Percentiles rank a stretch among this genome's conserved stretches.
These are phyloP conservation scores for Ascochyta rabiei DNA, from an alignment of 2,329 filamentous ascomycete genomes.

Conservation along the genomic window DNA sequence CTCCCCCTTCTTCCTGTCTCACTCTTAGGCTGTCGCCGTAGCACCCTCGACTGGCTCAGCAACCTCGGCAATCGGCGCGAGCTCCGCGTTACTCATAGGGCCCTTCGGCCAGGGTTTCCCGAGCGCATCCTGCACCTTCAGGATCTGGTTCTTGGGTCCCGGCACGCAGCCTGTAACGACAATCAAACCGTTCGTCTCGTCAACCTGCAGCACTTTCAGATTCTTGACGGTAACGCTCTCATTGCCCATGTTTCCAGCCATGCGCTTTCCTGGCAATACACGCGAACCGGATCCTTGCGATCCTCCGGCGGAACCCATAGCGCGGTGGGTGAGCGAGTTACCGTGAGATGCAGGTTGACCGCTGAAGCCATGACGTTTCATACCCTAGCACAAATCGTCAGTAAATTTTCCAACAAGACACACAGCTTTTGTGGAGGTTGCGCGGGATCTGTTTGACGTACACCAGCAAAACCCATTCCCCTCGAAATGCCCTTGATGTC, in stretches of 20 bases:
- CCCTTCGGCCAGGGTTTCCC: constrained; percentile 78
- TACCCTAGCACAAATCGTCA: constrained; percentile 60
- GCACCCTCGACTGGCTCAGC: constrained; percentile 17
- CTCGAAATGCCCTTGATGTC: constrained; percentile 80
- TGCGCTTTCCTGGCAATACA: constrained; percentile 95
- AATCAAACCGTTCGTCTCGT: constrained; percentile 84
- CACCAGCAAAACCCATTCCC: constrained; percentile 91
- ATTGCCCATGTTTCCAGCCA: constrained; percentile 95
- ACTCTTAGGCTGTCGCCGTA: constrained; percentile 12
- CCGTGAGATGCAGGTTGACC: constrained; percentile 94
- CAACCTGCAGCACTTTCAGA: constrained; percentile 84
- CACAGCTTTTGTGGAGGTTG: neutral
- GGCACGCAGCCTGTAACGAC: constrained; percentile 84
- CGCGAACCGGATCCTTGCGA: constrained; percentile 91
- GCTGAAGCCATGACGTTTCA: constrained; percentile 92
- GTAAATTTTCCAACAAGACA: neutral
- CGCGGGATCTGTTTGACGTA: constrained; percentile 38
- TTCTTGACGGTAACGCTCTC: constrained; percentile 90
- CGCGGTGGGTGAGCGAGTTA: constrained; percentile 91
- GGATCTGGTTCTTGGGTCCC: constrained; percentile 84
- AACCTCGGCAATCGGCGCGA: constrained; percentile 18
- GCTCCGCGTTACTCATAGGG: constrained; percentile 38
- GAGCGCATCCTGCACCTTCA: constrained; percentile 87
- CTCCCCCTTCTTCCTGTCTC: neutral
- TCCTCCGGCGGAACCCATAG: constrained; percentile 86